Evolutionary conservation across 2,329 filamentous ascomycete species (phyloP), one percentile per base, ranked within the genome.

Genomic region (Bipolaris bicolor): DNA sequence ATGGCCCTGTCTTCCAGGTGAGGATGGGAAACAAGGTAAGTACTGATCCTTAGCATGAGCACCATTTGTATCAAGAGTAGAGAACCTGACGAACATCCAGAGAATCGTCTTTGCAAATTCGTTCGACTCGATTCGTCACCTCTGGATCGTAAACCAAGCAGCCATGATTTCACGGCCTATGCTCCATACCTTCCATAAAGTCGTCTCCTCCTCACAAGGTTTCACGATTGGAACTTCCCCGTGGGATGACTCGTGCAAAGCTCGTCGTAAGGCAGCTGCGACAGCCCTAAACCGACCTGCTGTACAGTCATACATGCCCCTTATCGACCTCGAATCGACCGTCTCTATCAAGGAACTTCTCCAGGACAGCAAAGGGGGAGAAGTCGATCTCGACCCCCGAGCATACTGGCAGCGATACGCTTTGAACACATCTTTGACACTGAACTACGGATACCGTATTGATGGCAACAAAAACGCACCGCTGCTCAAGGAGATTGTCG

Each of bases 181-280:
- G 22, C 85, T 92, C 46, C 90, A 94, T 75, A 94, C 90, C 0
- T 94, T 93, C 75, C 90, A 31, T 13, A 31, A 31, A 31, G 29
- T 31, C 10, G 29, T 31, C 29, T 31, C 29, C 29, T 86, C 83
- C 34, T 90, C 88, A 0, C 88, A 92, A 65, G 90, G 90, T 5
- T 90, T 92, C 76, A 94, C 90, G 0, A 92, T 95, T 58, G 91
- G 91, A 1, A 92, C 90, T 0, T 92, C 90, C 0, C 90, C 91
- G 0, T 95, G 90, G 88, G 90, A 93, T 60, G 90, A 92, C 49
- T 91, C 87, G 2, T 91, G 89, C 77, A 94, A 93, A 75, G 81
- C 83, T 22, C 84, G 90, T 9, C 85, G 91, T 61, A 93, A 92
- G 78, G 90, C 89, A 0, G 90, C 90, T 1, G 90, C 89, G 3